phyloP scores from a whole-genome alignment of 352 stramenopile genomes.

The Elongisporangium undulatum region DNA sequence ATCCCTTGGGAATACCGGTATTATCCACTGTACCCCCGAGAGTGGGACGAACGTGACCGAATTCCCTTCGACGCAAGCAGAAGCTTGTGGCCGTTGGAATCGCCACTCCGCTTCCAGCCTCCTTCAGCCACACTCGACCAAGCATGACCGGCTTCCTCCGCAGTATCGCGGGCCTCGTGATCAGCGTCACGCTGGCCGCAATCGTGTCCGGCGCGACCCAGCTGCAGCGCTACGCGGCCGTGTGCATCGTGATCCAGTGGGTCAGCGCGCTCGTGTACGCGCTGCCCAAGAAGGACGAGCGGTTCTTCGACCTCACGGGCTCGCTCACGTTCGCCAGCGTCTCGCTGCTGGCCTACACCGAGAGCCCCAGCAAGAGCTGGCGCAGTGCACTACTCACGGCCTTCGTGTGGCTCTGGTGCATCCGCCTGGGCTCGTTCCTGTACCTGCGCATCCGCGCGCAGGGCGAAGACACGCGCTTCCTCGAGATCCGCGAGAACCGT shows the following conservation, averaged over 20 bases:
- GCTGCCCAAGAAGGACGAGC: slow-evolving; percentile 61
- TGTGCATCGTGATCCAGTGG: slow-evolving; percentile 60
- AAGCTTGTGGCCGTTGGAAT: neutral
- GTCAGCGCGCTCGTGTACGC: slow-evolving; percentile 48
- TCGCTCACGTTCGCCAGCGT: slow-evolving; percentile 57
- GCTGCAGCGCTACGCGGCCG: slow-evolving; percentile 36
- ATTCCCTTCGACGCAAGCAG: neutral
- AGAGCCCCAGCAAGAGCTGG: slow-evolving; percentile 23
- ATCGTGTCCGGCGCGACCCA: slow-evolving; percentile 30
- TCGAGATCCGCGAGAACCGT: slow-evolving; percentile 52
- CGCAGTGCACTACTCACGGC: slow-evolving; percentile 48
- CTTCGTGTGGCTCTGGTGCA: slow-evolving; percentile 77
- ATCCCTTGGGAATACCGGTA: neutral
- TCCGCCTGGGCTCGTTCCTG: slow-evolving; percentile 76
- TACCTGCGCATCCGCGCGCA: slow-evolving; percentile 62
- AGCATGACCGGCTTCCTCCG: slow-evolving; percentile 30
- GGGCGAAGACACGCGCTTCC: slow-evolving; percentile 74
- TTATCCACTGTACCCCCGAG: neutral
- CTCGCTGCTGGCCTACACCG: slow-evolving; percentile 28
- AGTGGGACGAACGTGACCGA: neutral
- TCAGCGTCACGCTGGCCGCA: slow-evolving; percentile 31
- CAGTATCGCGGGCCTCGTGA: slow-evolving; percentile 29
- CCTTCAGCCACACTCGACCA: neutral
- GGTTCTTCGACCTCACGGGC: slow-evolving; percentile 74
- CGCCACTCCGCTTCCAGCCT: neutral